A percentile compares a stretch with the other conserved stretches of the same genome.
Evolutionary conservation across 1,284 basidiomycete species (phyloP).

Genomic region (Veloboletus limbatus): DNA sequence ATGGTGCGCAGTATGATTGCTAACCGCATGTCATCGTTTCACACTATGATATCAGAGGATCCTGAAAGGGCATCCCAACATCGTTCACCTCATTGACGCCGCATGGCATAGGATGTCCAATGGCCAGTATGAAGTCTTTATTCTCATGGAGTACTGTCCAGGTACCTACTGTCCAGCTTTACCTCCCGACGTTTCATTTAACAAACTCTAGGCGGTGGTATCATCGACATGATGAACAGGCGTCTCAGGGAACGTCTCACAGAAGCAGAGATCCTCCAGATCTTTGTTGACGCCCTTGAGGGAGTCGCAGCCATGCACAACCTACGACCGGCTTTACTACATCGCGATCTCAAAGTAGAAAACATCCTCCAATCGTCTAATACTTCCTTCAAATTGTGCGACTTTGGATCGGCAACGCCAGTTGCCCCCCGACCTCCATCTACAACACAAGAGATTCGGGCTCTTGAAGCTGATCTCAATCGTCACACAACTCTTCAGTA

Average conservation of each 20-base stretch:
- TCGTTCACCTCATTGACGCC: conserved; percentile 94
- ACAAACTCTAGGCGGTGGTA: conserved; percentile 75
- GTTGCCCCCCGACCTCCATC: conserved; percentile 68
- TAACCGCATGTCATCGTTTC: conserved; percentile 17
- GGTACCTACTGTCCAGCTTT: conserved; percentile 37
- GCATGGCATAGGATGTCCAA: conserved; percentile 81
- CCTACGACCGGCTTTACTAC: conserved; percentile 83
- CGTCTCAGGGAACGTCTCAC: conserved; percentile 90
- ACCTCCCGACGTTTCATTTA: conserved; percentile 8
- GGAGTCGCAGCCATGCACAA: conserved; percentile 96
- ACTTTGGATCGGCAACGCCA: conserved; percentile 92
- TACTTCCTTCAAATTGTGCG: conserved; percentile 92
- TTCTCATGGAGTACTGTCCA: conserved; percentile 97
- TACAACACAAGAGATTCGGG: conserved; percentile 78
- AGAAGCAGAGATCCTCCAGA: conserved; percentile 95
- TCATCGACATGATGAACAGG: conserved; percentile 99
- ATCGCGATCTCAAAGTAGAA: conserved; percentile 98
- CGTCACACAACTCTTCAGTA: conserved; percentile 95
- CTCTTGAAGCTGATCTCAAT: conserved; percentile 90
- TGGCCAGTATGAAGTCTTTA: conserved; percentile 93
- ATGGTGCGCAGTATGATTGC: conserved; percentile 67
- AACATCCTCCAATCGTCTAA: conserved; percentile 86
- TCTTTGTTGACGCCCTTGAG: conserved; percentile 95
- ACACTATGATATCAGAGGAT: conserved; percentile 56
- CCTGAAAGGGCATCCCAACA: conserved; percentile 87